A percentile compares a stretch with the other conserved stretches of the same genome.
Conservation (phyloP, 2,329 filamentous ascomycete species). For the Epichloe brachyelytri region DNA sequence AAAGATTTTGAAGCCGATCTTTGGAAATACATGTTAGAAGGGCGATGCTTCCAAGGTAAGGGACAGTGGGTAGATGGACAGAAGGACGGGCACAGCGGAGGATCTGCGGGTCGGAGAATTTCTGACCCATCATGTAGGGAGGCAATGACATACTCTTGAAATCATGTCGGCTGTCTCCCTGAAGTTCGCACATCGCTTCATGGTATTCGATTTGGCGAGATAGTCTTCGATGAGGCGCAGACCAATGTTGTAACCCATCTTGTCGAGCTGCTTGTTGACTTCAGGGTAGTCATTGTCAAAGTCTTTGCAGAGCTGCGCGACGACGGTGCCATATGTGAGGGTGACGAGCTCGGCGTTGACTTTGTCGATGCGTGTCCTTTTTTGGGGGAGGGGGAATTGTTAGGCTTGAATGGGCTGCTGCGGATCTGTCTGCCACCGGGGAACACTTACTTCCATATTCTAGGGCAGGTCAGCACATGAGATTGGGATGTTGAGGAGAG, state of each 20-base stretch:
- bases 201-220: slow-evolving; percentile 83
- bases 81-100: background rate
- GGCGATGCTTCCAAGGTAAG: background rate
- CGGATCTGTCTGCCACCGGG: background rate
- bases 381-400: slow-evolving; percentile 31
- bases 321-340: slow-evolving; percentile 93
- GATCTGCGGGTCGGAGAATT: background rate
- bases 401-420: slow-evolving; percentile 11
- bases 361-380: slow-evolving; percentile 87
- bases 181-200: slow-evolving; percentile 83
- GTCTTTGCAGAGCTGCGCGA: slow-evolving; percentile 91
- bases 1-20: slow-evolving; percentile 99
- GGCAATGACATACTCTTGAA: slow-evolving; percentile 50
- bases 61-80: background rate
- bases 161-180: slow-evolving; percentile 95
- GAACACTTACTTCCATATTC: slow-evolving; percentile 78
- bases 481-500: background rate
- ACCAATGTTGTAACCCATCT: slow-evolving; percentile 99
- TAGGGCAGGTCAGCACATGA: slow-evolving; percentile 28
- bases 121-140: too few relatives aligned
- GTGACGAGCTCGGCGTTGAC: slow-evolving; percentile 97
- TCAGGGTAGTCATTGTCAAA: slow-evolving; percentile 88
- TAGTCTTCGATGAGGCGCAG: slow-evolving; percentile 95
- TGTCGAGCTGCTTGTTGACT: slow-evolving; percentile 95
- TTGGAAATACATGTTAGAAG: background rate